phyloP scores from a whole-genome alignment of 176 grass and related monocot genomes.

The Triticum timopheevii region DNA sequence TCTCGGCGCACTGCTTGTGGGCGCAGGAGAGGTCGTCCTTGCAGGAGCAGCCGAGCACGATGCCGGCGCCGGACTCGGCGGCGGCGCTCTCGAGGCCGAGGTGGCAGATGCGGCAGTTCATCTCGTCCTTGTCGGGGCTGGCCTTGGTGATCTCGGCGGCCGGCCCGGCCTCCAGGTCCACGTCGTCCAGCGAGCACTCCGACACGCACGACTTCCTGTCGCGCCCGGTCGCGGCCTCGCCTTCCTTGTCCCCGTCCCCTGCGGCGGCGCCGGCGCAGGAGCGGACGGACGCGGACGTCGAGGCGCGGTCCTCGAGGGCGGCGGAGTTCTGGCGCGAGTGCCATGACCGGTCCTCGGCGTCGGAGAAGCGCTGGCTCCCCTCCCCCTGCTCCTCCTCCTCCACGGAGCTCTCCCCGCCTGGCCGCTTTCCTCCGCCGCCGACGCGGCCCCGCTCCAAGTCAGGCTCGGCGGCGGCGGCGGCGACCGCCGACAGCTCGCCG shows the following conservation, averaged over 20 bases:
- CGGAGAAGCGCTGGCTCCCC: constrained; percentile 69
- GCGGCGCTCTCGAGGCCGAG: constrained; percentile 70
- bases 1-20: constrained; percentile 97
- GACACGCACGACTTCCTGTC: constrained; percentile 72
- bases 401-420: constrained; percentile 7
- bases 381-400: constrained; percentile 26
- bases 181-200: constrained; percentile 67
- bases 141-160: constrained; percentile 62
- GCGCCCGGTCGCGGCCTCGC: constrained; percentile 17
- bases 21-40: constrained; percentile 85
- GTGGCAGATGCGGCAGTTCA: constrained; percentile 96
- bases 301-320: constrained; percentile 44
- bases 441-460: constrained; percentile 32
- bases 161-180: constrained; percentile 71
- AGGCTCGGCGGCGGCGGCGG: not conserved
- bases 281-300: constrained; percentile 32
- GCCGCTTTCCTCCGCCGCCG: not conserved
- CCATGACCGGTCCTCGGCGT: constrained; percentile 71
- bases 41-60: constrained; percentile 94
- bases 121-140: constrained; percentile 57
- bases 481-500: constrained; percentile 27
- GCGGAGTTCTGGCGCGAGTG: constrained; percentile 54
- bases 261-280: constrained; percentile 17
- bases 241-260: not conserved
- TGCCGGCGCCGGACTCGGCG: constrained; percentile 63